A percentile compares a stretch with the other conserved stretches of the same genome.
These are phyloP conservation scores for Rhodofomes roseus DNA, from an alignment of 1,284 basidiomycete genomes.

Conservation along the genomic window DNA sequence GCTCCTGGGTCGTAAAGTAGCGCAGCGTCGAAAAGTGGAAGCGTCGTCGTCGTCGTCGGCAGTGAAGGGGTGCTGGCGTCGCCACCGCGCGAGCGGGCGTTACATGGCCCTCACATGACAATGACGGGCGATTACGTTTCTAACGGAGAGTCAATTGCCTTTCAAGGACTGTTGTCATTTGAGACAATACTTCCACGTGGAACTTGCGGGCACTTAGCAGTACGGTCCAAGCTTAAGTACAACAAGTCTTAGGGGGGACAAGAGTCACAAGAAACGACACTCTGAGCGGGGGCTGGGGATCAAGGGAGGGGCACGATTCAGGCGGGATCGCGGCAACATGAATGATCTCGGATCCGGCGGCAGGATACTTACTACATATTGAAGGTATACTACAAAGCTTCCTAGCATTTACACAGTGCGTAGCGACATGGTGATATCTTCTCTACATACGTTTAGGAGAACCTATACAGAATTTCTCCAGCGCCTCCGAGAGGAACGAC, in stretches of 20 bases:
- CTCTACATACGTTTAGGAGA: not conserved
- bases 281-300: too few relatives aligned
- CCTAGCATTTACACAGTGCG: not conserved
- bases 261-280: too few relatives aligned
- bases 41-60: constrained; percentile 6
- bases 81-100: not conserved
- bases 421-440: not conserved
- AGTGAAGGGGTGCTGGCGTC: constrained; percentile 5
- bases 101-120: constrained; percentile 1
- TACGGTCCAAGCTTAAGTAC: too few relatives aligned
- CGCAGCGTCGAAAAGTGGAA: not conserved
- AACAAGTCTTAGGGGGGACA: too few relatives aligned
- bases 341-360: too few relatives aligned
- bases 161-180: not conserved
- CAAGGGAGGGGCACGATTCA: too few relatives aligned
- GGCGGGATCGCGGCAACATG: too few relatives aligned
- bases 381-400: too few relatives aligned
- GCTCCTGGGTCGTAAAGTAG: constrained; percentile 1
- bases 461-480: not conserved
- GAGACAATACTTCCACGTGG: not conserved
- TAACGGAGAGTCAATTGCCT: not conserved
- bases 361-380: too few relatives aligned
- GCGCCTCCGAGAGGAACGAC: not conserved
- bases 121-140: not conserved
- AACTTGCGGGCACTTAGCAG: too few relatives aligned